phyloP scores from a whole-genome alignment of 768 basidiomycete species.

The Panaeolus papilionaceus region DNA sequence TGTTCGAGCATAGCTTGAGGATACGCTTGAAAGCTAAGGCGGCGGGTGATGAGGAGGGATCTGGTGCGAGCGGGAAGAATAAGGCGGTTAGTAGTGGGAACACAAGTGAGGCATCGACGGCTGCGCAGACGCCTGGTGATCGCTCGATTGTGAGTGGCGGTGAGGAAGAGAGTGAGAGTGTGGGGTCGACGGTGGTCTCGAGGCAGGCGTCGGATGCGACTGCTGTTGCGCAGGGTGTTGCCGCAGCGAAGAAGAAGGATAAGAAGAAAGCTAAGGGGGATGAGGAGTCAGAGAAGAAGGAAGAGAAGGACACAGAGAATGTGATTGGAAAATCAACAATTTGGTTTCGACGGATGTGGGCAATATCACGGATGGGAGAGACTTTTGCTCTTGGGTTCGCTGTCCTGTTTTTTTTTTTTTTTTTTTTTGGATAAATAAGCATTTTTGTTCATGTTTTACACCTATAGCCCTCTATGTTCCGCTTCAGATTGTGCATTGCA shows the following conservation, averaged over 20 bases:
- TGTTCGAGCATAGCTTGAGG: constrained; percentile 57
- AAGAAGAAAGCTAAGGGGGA: constrained; percentile 9
- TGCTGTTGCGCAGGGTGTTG: background rate
- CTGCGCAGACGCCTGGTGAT: background rate
- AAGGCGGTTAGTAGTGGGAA: background rate
- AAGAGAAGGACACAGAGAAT: constrained; percentile 39
- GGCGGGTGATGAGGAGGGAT: constrained; percentile 19
- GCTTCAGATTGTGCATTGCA: constrained; percentile 44
- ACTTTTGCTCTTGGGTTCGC: constrained; percentile 40
- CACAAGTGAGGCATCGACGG: constrained; percentile 1
- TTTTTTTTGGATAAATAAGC: background rate
- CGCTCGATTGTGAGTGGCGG: background rate
- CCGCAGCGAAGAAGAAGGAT: constrained; percentile 19
- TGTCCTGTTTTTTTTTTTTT: no score
- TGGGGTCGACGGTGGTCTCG: background rate
- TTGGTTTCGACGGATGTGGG: constrained; percentile 69
- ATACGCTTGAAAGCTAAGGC: constrained; percentile 62
- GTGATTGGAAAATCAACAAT: constrained; percentile 81
- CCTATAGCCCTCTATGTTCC: constrained; percentile 43
- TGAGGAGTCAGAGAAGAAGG: constrained; percentile 15
- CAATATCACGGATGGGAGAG: constrained; percentile 42
- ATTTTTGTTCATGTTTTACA: background rate
- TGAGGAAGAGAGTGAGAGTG: background rate
- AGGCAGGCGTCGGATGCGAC: background rate
- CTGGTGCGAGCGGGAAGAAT: constrained; percentile 15